Conservation (phyloP, 306 rosid genomes). For the Lathyrus oleraceus region DNA sequence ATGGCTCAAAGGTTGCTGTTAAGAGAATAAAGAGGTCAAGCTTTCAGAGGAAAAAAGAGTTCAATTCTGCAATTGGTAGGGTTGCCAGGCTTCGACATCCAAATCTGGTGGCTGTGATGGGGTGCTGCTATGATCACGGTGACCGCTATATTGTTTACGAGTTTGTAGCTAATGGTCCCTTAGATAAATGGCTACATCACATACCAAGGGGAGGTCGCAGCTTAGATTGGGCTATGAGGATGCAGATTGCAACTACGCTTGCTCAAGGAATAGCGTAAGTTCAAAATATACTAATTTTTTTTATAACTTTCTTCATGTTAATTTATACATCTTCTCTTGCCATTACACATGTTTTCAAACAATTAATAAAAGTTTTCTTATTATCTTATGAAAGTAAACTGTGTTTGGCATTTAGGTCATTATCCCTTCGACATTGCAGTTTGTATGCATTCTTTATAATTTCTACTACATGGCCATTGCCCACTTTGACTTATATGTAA, state of each 20-base stretch:
- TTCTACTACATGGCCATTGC: too few species aligned
- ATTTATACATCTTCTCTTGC: slow-evolving; percentile 9
- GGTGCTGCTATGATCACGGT: slow-evolving; percentile 97
- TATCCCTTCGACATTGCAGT: too few species aligned
- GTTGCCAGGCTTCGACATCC: slow-evolving; percentile 95
- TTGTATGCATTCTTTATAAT: too few species aligned
- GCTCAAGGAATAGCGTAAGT: slow-evolving; percentile 99
- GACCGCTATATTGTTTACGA: slow-evolving; percentile 96
- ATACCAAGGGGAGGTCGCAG: slow-evolving; percentile 96
- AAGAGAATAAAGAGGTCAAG: slow-evolving; percentile 90
- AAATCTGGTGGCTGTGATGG: slow-evolving; percentile 91
- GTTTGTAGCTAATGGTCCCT: slow-evolving; percentile 88
- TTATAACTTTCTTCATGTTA: slow-evolving; percentile 6
- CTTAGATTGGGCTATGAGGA: slow-evolving; percentile 94
- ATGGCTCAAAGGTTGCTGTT: slow-evolving; percentile 91
- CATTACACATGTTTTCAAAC: slow-evolving; percentile 8
- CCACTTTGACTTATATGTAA: too few species aligned
- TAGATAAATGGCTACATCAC: slow-evolving; percentile 96
- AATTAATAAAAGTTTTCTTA: neutral
- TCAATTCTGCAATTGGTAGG: slow-evolving; percentile 86
- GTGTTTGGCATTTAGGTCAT: neutral
- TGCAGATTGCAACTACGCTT: slow-evolving; percentile 87
- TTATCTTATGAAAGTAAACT: neutral
- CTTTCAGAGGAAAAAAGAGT: slow-evolving; percentile 93
- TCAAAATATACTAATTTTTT: slow-evolving; percentile 25